These are phyloP conservation scores for Epichloe uncinata DNA, from an alignment of 2,329 filamentous ascomycete genomes.

Conservation along the genomic window DNA sequence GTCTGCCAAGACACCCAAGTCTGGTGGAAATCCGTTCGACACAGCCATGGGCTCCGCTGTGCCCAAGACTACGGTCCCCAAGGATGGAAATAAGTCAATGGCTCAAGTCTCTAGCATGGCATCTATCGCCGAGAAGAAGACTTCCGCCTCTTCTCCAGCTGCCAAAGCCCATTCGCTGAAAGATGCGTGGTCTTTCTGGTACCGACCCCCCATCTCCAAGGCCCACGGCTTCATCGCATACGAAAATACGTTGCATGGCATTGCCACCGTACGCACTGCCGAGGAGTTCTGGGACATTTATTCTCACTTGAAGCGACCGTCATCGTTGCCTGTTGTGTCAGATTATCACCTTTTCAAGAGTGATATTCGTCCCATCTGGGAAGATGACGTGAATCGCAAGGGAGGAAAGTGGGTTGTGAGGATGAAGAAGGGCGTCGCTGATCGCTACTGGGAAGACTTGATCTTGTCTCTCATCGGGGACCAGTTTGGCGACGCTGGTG, in stretches of 20 bases:
- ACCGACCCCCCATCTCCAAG: slow-evolving; percentile 94
- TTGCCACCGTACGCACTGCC: slow-evolving; percentile 67
- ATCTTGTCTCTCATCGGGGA: slow-evolving; percentile 84
- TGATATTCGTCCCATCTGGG: slow-evolving; percentile 93
- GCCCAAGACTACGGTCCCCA: slow-evolving; percentile 17
- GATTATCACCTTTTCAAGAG: slow-evolving; percentile 98
- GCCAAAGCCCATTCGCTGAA: slow-evolving; percentile 47
- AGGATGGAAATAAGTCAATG: slow-evolving; percentile 18
- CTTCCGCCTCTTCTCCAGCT: slow-evolving; percentile 23
- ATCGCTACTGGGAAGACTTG: slow-evolving; percentile 94
- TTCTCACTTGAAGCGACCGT: slow-evolving; percentile 78
- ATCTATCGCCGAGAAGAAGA: slow-evolving; percentile 31
- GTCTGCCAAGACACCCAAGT: slow-evolving; percentile 75
- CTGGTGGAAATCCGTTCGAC: slow-evolving; percentile 68
- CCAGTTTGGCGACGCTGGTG: slow-evolving; percentile 81
- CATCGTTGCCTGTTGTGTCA: slow-evolving; percentile 74
- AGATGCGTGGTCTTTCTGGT: slow-evolving; percentile 94
- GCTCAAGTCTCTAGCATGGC: slow-evolving; percentile 25
- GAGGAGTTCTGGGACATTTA: slow-evolving; percentile 92
- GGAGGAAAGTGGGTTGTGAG: slow-evolving; percentile 97
- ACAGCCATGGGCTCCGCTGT: slow-evolving; percentile 42
- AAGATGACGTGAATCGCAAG: slow-evolving; percentile 91
- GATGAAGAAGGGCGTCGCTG: slow-evolving; percentile 92
- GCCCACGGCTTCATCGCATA: slow-evolving; percentile 81
- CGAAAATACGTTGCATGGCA: slow-evolving; percentile 84